Base-by-base conservation (phyloP, 192 early-diverging fungal species). In the Backusella australiensis region DNA sequence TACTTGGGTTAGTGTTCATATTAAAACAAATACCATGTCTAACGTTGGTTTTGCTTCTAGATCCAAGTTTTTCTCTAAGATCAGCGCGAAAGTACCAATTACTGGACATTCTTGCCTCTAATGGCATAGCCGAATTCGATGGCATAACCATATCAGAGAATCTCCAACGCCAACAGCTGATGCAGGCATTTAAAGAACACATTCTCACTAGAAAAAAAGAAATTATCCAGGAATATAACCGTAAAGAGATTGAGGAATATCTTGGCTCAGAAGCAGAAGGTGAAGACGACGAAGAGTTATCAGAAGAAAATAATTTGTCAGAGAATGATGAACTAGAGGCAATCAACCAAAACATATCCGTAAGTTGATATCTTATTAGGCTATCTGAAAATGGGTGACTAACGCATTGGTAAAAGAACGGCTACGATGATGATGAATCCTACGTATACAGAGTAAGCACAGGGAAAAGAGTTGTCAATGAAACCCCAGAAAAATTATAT, bases 41-140 rank as follows among this genome's bases (percentile, higher is more conserved):
- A 63, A 63, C 23, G 4, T 4, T 36, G 21, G 4, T 4, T 9
- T 6, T 17, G 19, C 8, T 21, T 38, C 5, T 41, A 69, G 68
- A 69, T 23, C n/a, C 34, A 17, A 21, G n/a, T 8, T 69, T 69
- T 23, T 69, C 68, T 21, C 3, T 69, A 23, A 35, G 68, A 23
- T 69, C 68, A 41, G 19, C 38, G 6, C 36, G 68, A 11, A 69
- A 69, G n/a, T 69, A 38, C 12, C 68, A 69, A 38, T 39, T 69
- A 5, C 4, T 39, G 6, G 68, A 69, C 4, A 69, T 69, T 21
- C 21, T 69, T 21, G 5, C 7, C 26, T 69, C 68, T 26, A 35
- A 69, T 6, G 21, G 38, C 6, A 14, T 69, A 17, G 9, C 68
- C 11, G 34, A 49, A 49, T 49, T n/a, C 46, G n/a, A 69, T 23